Evolutionary conservation across 768 basidiomycete species (phyloP).

Genomic region (Hemileccinum impolitum): DNA sequence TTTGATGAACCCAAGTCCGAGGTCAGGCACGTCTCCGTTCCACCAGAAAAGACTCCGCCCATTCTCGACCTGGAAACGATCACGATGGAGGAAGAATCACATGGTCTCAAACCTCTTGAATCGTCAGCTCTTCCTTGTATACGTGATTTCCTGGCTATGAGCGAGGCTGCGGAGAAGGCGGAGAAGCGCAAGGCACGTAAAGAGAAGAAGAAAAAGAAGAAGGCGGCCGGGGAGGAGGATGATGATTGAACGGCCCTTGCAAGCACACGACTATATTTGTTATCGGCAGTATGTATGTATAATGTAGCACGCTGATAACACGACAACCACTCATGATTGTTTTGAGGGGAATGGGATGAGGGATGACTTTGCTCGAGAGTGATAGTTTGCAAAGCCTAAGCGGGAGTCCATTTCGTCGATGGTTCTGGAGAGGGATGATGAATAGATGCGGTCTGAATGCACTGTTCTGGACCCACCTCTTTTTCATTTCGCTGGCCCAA

Average conservation of each 20-base stretch:
- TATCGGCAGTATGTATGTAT: conserved; percentile 4
- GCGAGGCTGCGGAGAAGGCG: conserved; percentile 58
- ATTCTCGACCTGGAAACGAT: conserved; percentile 7
- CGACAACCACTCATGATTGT: conserved; percentile 1
- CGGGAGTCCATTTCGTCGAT: conserved; percentile 78
- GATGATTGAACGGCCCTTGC: conserved; percentile 28
- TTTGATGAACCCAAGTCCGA: conserved; percentile 41
- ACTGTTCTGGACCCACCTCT: conserved; percentile 48
- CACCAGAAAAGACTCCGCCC: conserved; percentile 13
- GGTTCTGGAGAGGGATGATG: conserved; percentile 39
- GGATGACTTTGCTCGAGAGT: conserved; percentile 49
- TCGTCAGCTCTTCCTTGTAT: conserved; percentile 85
- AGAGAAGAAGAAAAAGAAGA: conserved; percentile 62
- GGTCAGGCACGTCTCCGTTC: neutral
- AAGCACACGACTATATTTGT: neutral
- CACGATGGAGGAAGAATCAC: conserved; percentile 31
- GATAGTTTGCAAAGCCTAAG: conserved; percentile 57
- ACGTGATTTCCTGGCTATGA: conserved; percentile 75
- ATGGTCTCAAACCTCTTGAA: conserved; percentile 67
- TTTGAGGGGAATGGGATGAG: conserved; percentile 16
- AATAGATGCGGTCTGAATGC: neutral
- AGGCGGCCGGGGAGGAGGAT: conserved; percentile 28
- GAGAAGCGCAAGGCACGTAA: conserved; percentile 73
- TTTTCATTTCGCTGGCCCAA: conserved; percentile 88
- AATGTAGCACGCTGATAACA: neutral